Evolutionary conservation across 768 basidiomycete genomes (phyloP).

Genomic region (Collybia mongolica): DNA sequence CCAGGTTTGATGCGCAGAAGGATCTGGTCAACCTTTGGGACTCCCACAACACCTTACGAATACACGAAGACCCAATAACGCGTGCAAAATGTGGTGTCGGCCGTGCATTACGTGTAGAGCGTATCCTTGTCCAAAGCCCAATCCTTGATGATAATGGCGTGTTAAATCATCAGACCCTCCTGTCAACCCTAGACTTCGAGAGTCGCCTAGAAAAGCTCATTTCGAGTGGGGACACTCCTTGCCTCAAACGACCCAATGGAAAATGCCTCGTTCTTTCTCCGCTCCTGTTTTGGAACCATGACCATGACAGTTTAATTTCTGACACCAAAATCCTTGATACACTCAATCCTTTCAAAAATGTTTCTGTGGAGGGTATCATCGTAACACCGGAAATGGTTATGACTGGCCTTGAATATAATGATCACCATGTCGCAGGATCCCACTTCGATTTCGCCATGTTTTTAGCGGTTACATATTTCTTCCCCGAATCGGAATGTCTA

Average conservation of each 20-base stretch:
- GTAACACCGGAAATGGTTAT: conserved; percentile 76
- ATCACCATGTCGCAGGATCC: conserved; percentile 44
- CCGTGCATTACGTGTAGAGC: conserved; percentile 73
- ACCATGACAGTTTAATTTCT: conserved; percentile 47
- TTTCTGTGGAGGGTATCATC: conserved; percentile 60
- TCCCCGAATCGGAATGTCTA: conserved; percentile 72
- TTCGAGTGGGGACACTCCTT: conserved; percentile 40
- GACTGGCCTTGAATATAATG: conserved; percentile 60
- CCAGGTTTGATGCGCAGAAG: conserved; percentile 52
- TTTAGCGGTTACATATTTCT: conserved; percentile 81
- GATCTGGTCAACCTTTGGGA: conserved; percentile 77
- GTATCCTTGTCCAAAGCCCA: conserved; percentile 66
- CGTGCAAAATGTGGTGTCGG: conserved; percentile 70
- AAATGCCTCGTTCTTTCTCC: conserved; percentile 75
- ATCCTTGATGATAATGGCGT: conserved; percentile 47
- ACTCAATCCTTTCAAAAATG: conserved; percentile 49
- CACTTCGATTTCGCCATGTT: conserved; percentile 65
- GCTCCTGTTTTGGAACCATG: conserved; percentile 71
- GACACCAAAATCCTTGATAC: conserved; percentile 61
- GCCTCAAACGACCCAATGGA: conserved; percentile 51
- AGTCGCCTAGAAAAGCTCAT: conserved; percentile 45
- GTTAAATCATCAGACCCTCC: conserved; percentile 59
- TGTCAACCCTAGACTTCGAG: conserved; percentile 67
- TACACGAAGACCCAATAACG: conserved; percentile 68
- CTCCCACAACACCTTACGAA: conserved; percentile 57